Conservation (phyloP, 148 eudicot genomes). For the Selenicereus undatus region DNA sequence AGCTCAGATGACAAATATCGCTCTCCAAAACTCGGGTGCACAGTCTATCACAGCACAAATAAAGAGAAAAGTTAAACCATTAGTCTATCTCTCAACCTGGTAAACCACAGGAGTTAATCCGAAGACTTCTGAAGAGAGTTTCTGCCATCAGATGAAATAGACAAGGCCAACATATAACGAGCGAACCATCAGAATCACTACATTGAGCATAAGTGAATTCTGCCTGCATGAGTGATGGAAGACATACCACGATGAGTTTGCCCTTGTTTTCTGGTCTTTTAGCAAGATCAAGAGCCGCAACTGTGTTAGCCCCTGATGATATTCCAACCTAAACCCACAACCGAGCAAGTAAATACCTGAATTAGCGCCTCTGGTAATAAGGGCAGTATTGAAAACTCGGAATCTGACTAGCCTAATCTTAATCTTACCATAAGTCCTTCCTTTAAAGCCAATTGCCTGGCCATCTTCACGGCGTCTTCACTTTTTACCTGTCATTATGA, state of each 20-base stretch:
- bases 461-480: slow-evolving; percentile 91
- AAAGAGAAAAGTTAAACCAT: background rate
- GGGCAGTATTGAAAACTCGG: background rate
- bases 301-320: slow-evolving; percentile 94
- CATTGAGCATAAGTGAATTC: background rate
- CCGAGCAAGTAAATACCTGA: background rate
- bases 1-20: slow-evolving; percentile 82
- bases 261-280: slow-evolving; percentile 93
- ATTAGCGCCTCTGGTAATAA: slow-evolving; percentile 4
- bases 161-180: background rate
- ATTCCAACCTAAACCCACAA: slow-evolving; percentile 68
- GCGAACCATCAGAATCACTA: background rate
- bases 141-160: background rate
- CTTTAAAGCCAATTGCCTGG: slow-evolving; percentile 75
- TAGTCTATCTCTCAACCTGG: background rate
- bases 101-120: background rate
- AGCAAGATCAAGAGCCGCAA: slow-evolving; percentile 92
- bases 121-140: background rate
- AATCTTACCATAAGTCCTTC: slow-evolving; percentile 85
- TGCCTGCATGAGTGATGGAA: background rate
- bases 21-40: slow-evolving; percentile 94
- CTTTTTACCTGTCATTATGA: slow-evolving; percentile 61
- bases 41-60: slow-evolving; percentile 42
- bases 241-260: slow-evolving; percentile 92
- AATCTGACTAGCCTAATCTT: background rate